phyloP scores from a whole-genome alignment of 306 rosid species.

The Trichosanthes cucumerina region DNA sequence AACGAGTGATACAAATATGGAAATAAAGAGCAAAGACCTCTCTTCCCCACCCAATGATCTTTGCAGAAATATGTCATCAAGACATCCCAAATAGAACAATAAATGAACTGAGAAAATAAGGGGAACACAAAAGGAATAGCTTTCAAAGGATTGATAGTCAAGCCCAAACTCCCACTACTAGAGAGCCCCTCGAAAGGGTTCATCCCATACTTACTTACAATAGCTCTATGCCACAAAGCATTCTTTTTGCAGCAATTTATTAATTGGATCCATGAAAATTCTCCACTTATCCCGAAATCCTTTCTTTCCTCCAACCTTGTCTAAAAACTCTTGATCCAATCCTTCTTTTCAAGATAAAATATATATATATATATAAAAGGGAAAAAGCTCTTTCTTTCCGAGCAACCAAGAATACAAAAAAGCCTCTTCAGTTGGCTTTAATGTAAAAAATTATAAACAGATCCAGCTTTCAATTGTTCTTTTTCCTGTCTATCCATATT shows the following conservation, averaged over 20 bases:
- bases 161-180: too few species aligned
- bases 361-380: neutral
- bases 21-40: neutral
- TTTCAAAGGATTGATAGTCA: too few species aligned
- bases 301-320: neutral
- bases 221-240: too few species aligned
- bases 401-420: neutral
- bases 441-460: neutral
- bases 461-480: neutral
- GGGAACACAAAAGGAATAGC: neutral
- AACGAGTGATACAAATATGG: neutral
- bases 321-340: neutral
- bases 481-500: neutral
- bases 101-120: neutral
- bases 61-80: neutral
- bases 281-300: neutral
- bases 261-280: neutral
- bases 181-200: too few species aligned
- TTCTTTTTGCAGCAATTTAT: neutral
- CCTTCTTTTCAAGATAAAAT: neutral
- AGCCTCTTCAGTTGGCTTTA: too few species aligned
- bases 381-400: neutral
- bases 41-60: neutral
- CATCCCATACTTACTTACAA: too few species aligned
- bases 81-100: neutral